Percentiles rank a stretch among this genome's conserved stretches.
Conservation (phyloP, 352 stramenopile genomes). For the Phytophthora hibernalis region DNA sequence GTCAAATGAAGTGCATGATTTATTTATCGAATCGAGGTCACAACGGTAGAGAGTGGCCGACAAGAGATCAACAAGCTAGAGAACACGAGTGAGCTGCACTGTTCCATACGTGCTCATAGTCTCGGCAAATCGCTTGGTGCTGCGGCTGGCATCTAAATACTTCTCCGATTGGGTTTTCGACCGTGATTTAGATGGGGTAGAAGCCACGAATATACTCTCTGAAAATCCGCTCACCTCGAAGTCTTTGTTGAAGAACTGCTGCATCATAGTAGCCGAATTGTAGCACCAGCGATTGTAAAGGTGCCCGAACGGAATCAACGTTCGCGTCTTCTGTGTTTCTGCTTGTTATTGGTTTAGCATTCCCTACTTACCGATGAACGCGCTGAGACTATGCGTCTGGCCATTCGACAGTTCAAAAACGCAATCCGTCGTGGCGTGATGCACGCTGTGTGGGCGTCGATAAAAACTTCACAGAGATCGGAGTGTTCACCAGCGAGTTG, state of each 20-base stretch:
- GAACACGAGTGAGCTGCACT: not conserved
- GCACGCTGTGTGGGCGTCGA: constrained; percentile 19
- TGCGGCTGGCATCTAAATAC: not conserved
- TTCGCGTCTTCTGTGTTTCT: not conserved
- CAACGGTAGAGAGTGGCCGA: not conserved
- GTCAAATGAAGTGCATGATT: not conserved
- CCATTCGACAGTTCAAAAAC: constrained; percentile 25
- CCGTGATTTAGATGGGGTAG: not conserved
- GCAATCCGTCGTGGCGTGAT: constrained; percentile 5
- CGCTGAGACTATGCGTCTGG: constrained; percentile 1
- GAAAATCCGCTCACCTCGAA: not conserved
- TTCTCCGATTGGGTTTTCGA: not conserved
- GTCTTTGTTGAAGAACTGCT: not conserved
- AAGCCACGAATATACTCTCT: not conserved
- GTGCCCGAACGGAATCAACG: not conserved
- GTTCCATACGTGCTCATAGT: not conserved
- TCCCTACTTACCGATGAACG: constrained; percentile 16
- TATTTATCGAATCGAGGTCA: not conserved
- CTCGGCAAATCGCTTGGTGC: not conserved
- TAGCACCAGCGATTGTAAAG: not conserved
- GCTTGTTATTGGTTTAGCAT: constrained; percentile 9
- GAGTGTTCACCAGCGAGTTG: too few relatives aligned
- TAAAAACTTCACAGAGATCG: too few relatives aligned
- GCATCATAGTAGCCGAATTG: constrained; percentile 9
- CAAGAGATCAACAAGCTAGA: not conserved